Conservation (phyloP, 2,329 filamentous ascomycete genomes). For the Shiraia sp. region DNA sequence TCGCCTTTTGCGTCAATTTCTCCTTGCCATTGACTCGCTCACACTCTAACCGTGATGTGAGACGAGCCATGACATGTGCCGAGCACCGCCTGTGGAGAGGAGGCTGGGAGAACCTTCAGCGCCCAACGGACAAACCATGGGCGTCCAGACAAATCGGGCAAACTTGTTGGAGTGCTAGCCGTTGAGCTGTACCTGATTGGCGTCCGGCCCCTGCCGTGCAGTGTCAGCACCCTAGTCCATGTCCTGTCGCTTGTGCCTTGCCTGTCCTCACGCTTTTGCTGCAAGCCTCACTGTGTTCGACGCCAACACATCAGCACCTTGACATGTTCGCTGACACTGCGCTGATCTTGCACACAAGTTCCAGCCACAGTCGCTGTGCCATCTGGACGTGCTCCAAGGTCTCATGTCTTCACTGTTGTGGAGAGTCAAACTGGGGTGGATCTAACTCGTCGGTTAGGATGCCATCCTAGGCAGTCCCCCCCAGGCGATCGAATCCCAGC, state of each 20-base stretch:
- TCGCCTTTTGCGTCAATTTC: slow-evolving; percentile 7
- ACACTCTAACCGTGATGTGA: no score
- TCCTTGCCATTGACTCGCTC: slow-evolving; percentile 14
- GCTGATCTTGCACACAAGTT: no score
- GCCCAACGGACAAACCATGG: slow-evolving; percentile 21
- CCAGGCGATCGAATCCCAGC: slow-evolving; percentile 15
- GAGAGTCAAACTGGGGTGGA: slow-evolving; percentile 2
- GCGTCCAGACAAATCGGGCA: slow-evolving; percentile 32
- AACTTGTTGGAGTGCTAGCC: slow-evolving; percentile 23
- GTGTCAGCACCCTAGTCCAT: slow-evolving; percentile 17
- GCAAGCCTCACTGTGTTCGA: slow-evolving; percentile 28
- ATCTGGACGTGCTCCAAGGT: no score
- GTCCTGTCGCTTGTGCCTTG: slow-evolving; percentile 12
- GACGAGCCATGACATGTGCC: no score
- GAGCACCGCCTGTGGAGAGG: no score
- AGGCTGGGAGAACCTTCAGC: slow-evolving; percentile 25
- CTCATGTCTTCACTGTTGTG: slow-evolving; percentile 2
- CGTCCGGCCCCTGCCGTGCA: slow-evolving; percentile 17
- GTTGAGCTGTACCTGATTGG: slow-evolving; percentile 34
- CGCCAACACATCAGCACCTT: slow-evolving; percentile 31
- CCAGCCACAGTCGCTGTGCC: no score
- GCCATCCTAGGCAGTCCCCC: slow-evolving; percentile 9
- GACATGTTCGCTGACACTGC: slow-evolving; percentile 13
- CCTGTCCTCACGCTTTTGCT: slow-evolving; percentile 7
- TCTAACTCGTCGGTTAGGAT: slow-evolving; percentile 7